These are phyloP conservation scores for Lepidopterella palustris DNA, from an alignment of 495 filamentous ascomycete species.

Conservation along the genomic window DNA sequence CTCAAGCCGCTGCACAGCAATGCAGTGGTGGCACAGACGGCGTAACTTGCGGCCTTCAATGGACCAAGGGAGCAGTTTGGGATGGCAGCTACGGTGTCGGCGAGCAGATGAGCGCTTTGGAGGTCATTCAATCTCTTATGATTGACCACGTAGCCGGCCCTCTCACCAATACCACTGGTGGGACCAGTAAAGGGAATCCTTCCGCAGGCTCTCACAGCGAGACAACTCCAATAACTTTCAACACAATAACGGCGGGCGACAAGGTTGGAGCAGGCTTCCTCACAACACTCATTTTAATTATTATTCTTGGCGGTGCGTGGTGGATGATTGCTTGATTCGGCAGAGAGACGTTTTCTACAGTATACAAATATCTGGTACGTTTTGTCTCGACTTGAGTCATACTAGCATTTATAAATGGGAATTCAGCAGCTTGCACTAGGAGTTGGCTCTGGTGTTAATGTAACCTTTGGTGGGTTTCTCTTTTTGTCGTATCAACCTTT, in stretches of 20 bases:
- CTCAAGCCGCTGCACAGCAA: conserved; percentile 52
- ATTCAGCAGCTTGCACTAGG: neutral
- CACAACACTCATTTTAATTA: conserved; percentile 32
- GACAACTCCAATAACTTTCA: conserved; percentile 16
- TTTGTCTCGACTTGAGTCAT: neutral
- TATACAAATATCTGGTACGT: neutral
- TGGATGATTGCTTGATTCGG: conserved; percentile 34
- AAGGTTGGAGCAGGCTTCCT: conserved; percentile 38
- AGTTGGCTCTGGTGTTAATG: neutral
- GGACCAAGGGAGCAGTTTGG: conserved; percentile 41
- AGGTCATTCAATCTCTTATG: conserved; percentile 50
- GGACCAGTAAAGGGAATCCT: conserved; percentile 34
- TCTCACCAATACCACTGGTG: conserved; percentile 33
- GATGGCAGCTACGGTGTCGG: conserved; percentile 49
- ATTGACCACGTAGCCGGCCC: conserved; percentile 40
- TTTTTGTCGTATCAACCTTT: neutral
- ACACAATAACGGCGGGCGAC: conserved; percentile 35
- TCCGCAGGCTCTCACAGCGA: conserved; percentile 30
- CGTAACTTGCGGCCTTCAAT: conserved; percentile 45
- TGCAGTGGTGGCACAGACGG: conserved; percentile 52
- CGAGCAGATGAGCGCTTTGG: conserved; percentile 55
- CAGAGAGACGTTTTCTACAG: neutral
- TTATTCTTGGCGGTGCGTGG: conserved; percentile 33
- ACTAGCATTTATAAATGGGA: neutral
- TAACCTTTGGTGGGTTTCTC: neutral